These are phyloP conservation scores for Kuraishia cidri DNA, from an alignment of 805 yeast species.

Conservation along the genomic window DNA sequence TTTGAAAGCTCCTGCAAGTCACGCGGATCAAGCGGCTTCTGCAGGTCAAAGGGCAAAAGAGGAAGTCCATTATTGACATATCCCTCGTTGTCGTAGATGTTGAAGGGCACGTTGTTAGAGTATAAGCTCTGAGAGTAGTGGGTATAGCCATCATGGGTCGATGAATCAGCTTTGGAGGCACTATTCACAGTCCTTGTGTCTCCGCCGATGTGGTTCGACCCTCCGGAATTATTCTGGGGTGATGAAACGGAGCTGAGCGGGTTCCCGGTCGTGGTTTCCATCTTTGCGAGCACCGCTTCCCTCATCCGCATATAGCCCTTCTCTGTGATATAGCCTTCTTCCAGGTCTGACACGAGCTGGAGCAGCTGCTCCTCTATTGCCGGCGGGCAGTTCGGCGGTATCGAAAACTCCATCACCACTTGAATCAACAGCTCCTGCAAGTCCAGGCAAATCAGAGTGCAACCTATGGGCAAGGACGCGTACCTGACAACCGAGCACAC, in stretches of 20 bases:
- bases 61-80: background rate
- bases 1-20: conserved; percentile 25
- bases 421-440: no score
- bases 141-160: no score
- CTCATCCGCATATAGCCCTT: conserved; percentile 65
- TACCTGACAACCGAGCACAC: no score
- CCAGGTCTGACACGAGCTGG: conserved; percentile 38
- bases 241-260: background rate
- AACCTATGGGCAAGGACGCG: no score
- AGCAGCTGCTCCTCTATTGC: conserved; percentile 25
- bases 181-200: background rate
- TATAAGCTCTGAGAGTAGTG: no score
- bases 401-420: conserved; percentile 32
- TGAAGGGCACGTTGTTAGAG: no score
- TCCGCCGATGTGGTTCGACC: background rate
- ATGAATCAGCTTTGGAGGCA: background rate
- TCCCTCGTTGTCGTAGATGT: no score
- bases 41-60: conserved; percentile 26
- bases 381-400: conserved; percentile 32
- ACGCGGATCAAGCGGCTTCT: conserved; percentile 59
- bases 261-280: background rate
- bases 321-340: conserved; percentile 65
- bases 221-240: background rate
- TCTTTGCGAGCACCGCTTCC: conserved; percentile 21
- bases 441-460: no score